phyloP scores from a whole-genome alignment of 441 rosid genomes.

The Pelargonium fulgidum region DNA sequence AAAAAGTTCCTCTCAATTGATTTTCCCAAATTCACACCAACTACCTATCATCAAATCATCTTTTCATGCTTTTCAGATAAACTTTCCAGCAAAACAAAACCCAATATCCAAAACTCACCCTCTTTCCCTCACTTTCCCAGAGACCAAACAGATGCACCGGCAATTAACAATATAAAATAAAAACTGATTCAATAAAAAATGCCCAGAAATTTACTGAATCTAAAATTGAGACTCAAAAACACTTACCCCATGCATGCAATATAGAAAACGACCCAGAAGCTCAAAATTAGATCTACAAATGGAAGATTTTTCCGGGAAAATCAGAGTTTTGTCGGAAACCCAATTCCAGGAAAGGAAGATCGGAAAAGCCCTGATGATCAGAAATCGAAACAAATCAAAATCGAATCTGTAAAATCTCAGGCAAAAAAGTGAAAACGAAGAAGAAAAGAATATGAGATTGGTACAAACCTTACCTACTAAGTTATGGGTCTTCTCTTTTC shows the following conservation, averaged over 20 bases:
- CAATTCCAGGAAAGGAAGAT: slow-evolving; percentile 28
- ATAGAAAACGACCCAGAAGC: slow-evolving; percentile 11
- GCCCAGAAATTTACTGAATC: slow-evolving; percentile 18
- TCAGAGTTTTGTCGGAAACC: slow-evolving; percentile 17
- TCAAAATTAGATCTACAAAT: slow-evolving; percentile 28
- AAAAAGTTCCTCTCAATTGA: not conserved
- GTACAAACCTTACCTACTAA: not conserved
- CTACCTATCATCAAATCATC: not conserved
- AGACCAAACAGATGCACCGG: not conserved
- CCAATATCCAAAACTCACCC: not conserved
- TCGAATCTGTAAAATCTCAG: not conserved
- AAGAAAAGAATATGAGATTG: not conserved
- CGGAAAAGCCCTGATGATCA: slow-evolving; percentile 18
- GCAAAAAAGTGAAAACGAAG: not conserved
- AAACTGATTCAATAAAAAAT: slow-evolving; percentile 11
- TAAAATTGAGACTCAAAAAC: slow-evolving; percentile 15
- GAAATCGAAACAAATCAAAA: not conserved
- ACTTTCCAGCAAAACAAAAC: not conserved
- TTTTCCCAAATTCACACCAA: not conserved
- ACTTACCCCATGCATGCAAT: slow-evolving; percentile 58
- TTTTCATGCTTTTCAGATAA: too few species aligned
- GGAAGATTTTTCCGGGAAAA: slow-evolving; percentile 1
- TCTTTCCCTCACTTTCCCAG: not conserved
- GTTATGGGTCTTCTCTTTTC: not conserved
- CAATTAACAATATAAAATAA: not conserved